Evolutionary conservation across 1,139 yeast genomes (phyloP), one percentile per base, ranked within the genome.

Genomic region (Saccharomyces pastorianus): DNA sequence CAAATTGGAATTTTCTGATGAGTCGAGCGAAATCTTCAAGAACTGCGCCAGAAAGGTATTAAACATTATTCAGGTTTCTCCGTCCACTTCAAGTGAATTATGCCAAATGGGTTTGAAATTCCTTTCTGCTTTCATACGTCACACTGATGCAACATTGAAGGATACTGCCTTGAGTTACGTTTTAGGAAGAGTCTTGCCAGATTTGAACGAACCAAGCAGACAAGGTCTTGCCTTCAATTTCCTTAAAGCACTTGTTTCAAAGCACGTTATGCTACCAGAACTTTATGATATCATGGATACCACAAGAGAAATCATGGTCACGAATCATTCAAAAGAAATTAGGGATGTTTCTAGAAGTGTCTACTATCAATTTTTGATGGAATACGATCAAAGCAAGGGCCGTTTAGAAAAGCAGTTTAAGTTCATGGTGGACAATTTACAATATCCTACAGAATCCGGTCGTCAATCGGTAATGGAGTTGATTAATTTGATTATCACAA

Each of bases 361-460:
- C 0, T 95, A 83, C 68, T 87, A 83, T 70, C 93, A 85, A 65
- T 95, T 93, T 64, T 73, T 93, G 64, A 87, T 91, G 85, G 96
- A 90, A 64, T 93, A 88, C 65, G 98, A 96, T 63, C 98, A 93
- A 72, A 91, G 98, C 31, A 80, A 84, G 64, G 91, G 95, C 6
- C 81, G 90, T 60, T 71, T 93, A 53, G 95, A 88, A 61, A 88
- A 85, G 63, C 96, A 88, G 63, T 84, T 91, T 71, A 83, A 85
- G 59, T 84, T 85, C 64, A 76, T 93, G 70, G 86, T 91, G 14
- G 82, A 82, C 59, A 93, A 95, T 67, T 74, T 95, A 64, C 79
- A 83, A 28, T 95, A 95, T 67, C 93, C 96, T 13, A 84, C 96
- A 4, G 85, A 85, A 58, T 80, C 83, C 48, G 99, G 99, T 52